Evolutionary conservation across 2,329 filamentous ascomycete genomes (phyloP).

Genomic region (Penicillium italicum): DNA sequence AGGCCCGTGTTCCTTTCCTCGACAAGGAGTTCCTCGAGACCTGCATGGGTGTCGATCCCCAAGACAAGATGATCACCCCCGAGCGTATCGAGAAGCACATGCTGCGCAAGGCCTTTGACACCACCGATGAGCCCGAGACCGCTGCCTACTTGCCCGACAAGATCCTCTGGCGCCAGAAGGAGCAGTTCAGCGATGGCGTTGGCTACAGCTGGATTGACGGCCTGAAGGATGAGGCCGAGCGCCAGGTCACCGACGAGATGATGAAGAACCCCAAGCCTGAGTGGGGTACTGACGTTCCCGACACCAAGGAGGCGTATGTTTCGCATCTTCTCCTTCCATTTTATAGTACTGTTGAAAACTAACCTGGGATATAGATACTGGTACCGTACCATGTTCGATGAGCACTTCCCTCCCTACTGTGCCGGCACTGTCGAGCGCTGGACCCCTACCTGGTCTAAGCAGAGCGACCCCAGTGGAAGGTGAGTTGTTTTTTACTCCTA

Average conservation of each 20-base stretch:
- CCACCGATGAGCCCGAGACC: constrained; percentile 73
- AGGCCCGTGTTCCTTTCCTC: constrained; percentile 95
- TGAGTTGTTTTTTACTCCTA: constrained; percentile 39
- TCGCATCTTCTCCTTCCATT: not conserved
- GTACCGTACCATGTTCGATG: constrained; percentile 98
- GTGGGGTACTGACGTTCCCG: constrained; percentile 89
- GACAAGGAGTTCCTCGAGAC: constrained; percentile 96
- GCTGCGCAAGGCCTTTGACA: constrained; percentile 95
- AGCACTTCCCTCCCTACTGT: constrained; percentile 91
- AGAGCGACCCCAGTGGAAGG: constrained; percentile 92
- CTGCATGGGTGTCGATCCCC: constrained; percentile 88
- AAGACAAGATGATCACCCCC: constrained; percentile 92
- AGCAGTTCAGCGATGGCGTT: constrained; percentile 98
- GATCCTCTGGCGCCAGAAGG: constrained; percentile 98
- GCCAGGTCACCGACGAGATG: constrained; percentile 91
- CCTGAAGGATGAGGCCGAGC: constrained; percentile 89
- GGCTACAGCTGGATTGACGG: constrained; percentile 99
- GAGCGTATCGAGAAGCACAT: constrained; percentile 96
- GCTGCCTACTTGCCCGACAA: constrained; percentile 89
- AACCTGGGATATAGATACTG: constrained; percentile 63
- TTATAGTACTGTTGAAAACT: constrained; percentile 6
- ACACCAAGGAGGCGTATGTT: constrained; percentile 89
- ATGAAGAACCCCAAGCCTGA: constrained; percentile 97
- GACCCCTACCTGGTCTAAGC: constrained; percentile 96
- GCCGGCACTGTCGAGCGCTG: constrained; percentile 92